Conservation (phyloP, 192 early-diverging fungal genomes). For the Coemansia sp. region DNA sequence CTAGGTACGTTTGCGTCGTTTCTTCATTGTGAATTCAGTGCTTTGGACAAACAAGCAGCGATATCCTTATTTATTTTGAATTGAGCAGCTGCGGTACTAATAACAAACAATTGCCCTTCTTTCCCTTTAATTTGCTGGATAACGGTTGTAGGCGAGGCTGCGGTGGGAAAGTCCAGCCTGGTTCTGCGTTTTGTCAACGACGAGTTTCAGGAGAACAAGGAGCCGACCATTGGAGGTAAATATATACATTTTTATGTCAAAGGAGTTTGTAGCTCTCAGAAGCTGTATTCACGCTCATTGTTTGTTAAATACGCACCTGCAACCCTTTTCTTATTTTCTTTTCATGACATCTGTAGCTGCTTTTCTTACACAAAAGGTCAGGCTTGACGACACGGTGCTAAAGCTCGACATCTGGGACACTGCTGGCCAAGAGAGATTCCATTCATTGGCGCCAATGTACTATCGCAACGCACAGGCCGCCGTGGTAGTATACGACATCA, state of each 20-base stretch:
- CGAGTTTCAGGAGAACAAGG: slow-evolving; percentile 94
- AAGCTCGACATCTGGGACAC: slow-evolving; percentile 91
- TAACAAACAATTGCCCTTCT: background rate
- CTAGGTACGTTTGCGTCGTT: slow-evolving; percentile 50
- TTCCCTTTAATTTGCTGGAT: background rate
- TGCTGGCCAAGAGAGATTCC: slow-evolving; percentile 98
- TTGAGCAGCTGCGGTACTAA: too few relatives aligned
- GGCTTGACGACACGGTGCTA: slow-evolving; percentile 78
- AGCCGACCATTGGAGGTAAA: slow-evolving; percentile 92
- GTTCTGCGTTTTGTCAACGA: slow-evolving; percentile 93
- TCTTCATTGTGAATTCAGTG: too few relatives aligned
- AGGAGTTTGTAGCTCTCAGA: too few relatives aligned
- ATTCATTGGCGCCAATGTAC: slow-evolving; percentile 94
- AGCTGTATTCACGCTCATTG: too few relatives aligned
- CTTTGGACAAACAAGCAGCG: too few relatives aligned
- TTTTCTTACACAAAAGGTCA: slow-evolving; percentile 91
- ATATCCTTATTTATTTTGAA: too few relatives aligned
- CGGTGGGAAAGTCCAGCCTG: slow-evolving; percentile 97
- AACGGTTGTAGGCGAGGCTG: slow-evolving; percentile 71
- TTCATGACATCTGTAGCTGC: slow-evolving; percentile 56
- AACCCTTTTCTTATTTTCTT: background rate
- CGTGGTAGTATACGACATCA: slow-evolving; percentile 96
- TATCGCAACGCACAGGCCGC: slow-evolving; percentile 98
- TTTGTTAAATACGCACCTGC: background rate
- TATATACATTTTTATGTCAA: too few relatives aligned